Percentiles rank a stretch among this genome's conserved stretches.
Evolutionary conservation across 176 grass and related monocot genomes (phyloP).

Genomic region (Luzula sylvatica): DNA sequence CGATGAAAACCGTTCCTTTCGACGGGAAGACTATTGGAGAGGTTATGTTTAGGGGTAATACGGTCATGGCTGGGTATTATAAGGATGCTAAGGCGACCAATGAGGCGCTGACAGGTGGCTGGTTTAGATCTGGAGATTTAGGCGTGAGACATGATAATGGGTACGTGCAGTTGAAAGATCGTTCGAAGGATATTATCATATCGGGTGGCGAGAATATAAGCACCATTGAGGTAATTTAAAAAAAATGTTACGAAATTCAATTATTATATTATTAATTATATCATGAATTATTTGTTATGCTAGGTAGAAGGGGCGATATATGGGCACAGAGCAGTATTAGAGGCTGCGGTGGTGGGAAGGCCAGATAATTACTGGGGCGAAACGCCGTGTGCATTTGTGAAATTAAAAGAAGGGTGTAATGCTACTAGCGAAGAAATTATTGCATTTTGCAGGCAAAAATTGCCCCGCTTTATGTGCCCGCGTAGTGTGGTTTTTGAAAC

Average conservation of each 20-base stretch:
- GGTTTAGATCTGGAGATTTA: constrained; percentile 57
- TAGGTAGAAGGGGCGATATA: constrained; percentile 60
- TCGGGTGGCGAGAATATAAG: constrained; percentile 95
- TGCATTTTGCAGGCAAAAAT: constrained; percentile 41
- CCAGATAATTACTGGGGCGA: constrained; percentile 87
- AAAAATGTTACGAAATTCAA: too few relatives aligned
- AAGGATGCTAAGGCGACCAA: constrained; percentile 50
- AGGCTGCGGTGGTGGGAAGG: constrained; percentile 57
- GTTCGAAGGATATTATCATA: constrained; percentile 87
- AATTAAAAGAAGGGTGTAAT: constrained; percentile 16
- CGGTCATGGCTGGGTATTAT: constrained; percentile 84
- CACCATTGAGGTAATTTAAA: constrained; percentile 60
- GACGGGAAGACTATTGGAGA: constrained; percentile 67
- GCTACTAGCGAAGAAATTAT: constrained; percentile 39
- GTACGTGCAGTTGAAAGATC: constrained; percentile 60
- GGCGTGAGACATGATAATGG: constrained; percentile 58
- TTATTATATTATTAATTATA: neutral
- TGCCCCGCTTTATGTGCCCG: constrained; percentile 74
- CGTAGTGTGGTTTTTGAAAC: constrained; percentile 46
- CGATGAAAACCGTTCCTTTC: constrained; percentile 48
- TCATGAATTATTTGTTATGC: neutral
- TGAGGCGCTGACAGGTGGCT: constrained; percentile 47
- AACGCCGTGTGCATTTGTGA: constrained; percentile 83
- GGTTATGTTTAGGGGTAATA: constrained; percentile 84
- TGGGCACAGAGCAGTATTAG: constrained; percentile 49